Conservation (phyloP, 83 land plant species). For the Isoetes engelmannii region DNA sequence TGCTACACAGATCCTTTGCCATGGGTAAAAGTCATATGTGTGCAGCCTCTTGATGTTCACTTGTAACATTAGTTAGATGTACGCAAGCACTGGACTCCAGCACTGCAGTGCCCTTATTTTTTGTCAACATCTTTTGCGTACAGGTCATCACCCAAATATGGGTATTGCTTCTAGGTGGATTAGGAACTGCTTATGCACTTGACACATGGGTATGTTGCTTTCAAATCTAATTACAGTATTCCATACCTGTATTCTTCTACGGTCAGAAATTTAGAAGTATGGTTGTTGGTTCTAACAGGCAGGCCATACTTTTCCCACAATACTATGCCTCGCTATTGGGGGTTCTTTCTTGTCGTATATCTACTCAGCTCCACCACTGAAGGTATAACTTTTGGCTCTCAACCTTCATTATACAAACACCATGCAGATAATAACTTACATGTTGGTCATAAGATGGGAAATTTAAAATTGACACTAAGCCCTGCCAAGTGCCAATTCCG, state of each 20-base stretch:
- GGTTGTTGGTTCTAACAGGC: conserved; percentile 46
- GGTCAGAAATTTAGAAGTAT: neutral
- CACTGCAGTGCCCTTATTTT: neutral
- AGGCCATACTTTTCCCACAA: conserved; percentile 69
- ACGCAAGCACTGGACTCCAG: neutral
- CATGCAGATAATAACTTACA: too few species aligned
- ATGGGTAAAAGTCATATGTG: too few species aligned
- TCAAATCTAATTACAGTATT: too few species aligned
- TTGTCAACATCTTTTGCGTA: neutral
- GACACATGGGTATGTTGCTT: conserved; percentile 74
- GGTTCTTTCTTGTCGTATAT: conserved; percentile 89
- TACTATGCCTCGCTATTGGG: conserved; percentile 74
- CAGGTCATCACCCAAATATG: conserved; percentile 95
- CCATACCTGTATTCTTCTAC: too few species aligned
- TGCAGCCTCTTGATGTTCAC: neutral
- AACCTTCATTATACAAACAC: too few species aligned
- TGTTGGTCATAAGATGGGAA: too few species aligned
- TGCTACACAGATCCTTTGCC: neutral
- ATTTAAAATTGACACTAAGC: too few species aligned
- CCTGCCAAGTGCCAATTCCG: too few species aligned
- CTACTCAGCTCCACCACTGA: conserved; percentile 95
- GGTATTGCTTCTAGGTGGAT: conserved; percentile 82
- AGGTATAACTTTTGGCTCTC: conserved; percentile 34
- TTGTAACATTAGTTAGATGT: neutral
- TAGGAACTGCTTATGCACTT: conserved; percentile 62